Evolutionary conservation across 2,329 filamentous ascomycete genomes (phyloP).

Genomic region (Cyanodermella asteris): DNA sequence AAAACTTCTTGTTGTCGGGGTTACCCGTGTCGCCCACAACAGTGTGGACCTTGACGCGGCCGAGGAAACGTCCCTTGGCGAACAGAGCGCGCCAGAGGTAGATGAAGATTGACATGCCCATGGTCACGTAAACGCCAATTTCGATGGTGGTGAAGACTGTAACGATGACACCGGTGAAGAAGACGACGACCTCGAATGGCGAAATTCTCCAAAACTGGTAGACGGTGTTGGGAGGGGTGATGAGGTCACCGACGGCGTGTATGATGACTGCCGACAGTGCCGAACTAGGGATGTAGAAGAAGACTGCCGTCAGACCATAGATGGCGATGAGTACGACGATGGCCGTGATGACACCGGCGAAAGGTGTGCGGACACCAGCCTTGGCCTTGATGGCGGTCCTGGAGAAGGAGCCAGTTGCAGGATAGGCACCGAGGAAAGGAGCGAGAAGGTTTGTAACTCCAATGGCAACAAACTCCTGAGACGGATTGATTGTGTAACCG

Average conservation of each 20-base stretch:
- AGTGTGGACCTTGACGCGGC: constrained; percentile 63
- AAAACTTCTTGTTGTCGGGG: constrained; percentile 26
- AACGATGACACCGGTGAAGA: constrained; percentile 78
- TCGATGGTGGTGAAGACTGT: constrained; percentile 80
- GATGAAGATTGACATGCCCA: constrained; percentile 53
- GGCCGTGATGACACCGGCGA: constrained; percentile 76
- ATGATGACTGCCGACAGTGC: constrained; percentile 77
- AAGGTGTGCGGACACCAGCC: constrained; percentile 76
- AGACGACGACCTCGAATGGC: constrained; percentile 74
- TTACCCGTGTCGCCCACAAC: constrained; percentile 36
- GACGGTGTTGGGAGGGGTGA: constrained; percentile 74
- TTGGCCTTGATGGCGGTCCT: constrained; percentile 95
- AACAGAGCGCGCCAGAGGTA: constrained; percentile 69
- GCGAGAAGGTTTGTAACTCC: constrained; percentile 76
- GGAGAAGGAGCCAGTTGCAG: constrained; percentile 86
- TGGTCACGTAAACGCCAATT: constrained; percentile 75
- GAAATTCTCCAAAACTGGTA: constrained; percentile 93
- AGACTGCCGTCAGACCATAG: constrained; percentile 69
- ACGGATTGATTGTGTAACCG: constrained; percentile 89
- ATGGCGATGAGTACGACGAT: constrained; percentile 71
- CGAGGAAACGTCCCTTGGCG: constrained; percentile 64
- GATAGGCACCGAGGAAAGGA: constrained; percentile 79
- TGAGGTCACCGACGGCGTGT: constrained; percentile 79
- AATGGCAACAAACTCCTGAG: constrained; percentile 87
- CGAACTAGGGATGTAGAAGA: constrained; percentile 79